Base-by-base conservation (phyloP, 2,329 filamentous ascomycete genomes). In the Ceratocystis destructans region DNA sequence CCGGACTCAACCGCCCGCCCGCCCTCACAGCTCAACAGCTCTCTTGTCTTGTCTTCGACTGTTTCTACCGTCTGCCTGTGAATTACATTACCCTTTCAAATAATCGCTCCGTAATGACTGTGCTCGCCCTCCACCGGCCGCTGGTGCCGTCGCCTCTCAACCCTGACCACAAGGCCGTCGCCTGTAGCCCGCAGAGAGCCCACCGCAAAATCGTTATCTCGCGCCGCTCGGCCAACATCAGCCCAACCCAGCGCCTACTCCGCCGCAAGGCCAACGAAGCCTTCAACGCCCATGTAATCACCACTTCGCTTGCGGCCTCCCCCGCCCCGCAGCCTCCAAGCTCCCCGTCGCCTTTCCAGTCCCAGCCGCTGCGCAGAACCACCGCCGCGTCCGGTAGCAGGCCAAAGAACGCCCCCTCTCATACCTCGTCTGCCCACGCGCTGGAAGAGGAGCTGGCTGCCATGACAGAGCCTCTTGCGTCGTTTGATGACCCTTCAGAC, bases 201-300 rank as follows among this genome's bases (percentile, higher is more conserved):
- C 61, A 61, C 44, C 67, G 67, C 48, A 62, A 65, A 55, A 64
- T 68, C 17, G 61, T 66, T 20, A 66, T 61, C 45, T 44, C 67
- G 12, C 64, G 67, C 25, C 67, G 67, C 22, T 61, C 67, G n/a
- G 37, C 64, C n/a, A 61, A 66, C 61, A 44, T 68, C 33, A 66
- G 64, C 22, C 67, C 64, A n/a, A 64, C 64, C 28, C 67, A 68
- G 61, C 64, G 67, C 46, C 62, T 68, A 15, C 64, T 68, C 10
- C 67, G 67, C 31, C 64, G 64, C 55, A 68, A 68, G 62, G 67
- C 64, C 44, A 62, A 48, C 45, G 64, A 68, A 50, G 67, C 67
- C 50, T 68, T 64, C 46, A 66, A 66, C 64, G 67, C 67, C 44
- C 64, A 68, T 50, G 57, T 66, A 22, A 68, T 68, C 20, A 68